A percentile compares a stretch with the other conserved stretches of the same genome.
Evolutionary conservation across 2,329 filamentous ascomycete species (phyloP).

Genomic region (Penicillium sp.): DNA sequence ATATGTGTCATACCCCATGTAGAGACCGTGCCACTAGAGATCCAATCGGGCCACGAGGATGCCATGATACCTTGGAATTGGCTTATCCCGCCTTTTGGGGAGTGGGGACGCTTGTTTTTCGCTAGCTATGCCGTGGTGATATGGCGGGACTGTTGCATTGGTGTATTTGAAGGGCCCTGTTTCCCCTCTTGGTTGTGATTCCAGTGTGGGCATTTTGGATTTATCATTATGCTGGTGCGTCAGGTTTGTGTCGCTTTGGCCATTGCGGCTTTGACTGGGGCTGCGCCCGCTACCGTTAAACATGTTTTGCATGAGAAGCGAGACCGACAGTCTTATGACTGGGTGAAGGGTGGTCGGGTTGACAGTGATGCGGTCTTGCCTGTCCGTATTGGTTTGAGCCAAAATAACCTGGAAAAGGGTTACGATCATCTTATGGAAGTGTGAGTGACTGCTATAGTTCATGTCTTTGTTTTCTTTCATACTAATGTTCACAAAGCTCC

Average conservation of each 20-base stretch:
- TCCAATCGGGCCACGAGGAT: slow-evolving; percentile 14
- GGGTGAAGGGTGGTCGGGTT: slow-evolving; percentile 41
- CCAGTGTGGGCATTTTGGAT: background rate
- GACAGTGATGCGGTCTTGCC: slow-evolving; percentile 39
- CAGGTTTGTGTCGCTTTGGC: slow-evolving; percentile 19
- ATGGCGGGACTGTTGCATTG: background rate
- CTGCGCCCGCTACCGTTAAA: slow-evolving; percentile 27
- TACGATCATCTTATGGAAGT: slow-evolving; percentile 47
- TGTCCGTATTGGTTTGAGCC: slow-evolving; percentile 49
- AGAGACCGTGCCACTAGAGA: slow-evolving; percentile 2
- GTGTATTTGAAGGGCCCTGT: slow-evolving; percentile 17
- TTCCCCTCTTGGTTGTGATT: background rate
- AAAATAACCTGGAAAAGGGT: slow-evolving; percentile 47
- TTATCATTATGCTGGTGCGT: slow-evolving; percentile 17
- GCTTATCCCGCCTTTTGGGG: background rate
- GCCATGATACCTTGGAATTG: background rate
- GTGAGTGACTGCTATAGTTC: slow-evolving; percentile 14
- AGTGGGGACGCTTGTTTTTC: slow-evolving; percentile 9
- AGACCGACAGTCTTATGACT: slow-evolving; percentile 30
- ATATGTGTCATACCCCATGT: slow-evolving; percentile 15
- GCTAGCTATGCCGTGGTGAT: background rate
- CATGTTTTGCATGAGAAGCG: slow-evolving; percentile 49
- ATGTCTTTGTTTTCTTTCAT: background rate
- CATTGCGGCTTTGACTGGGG: slow-evolving; percentile 23
- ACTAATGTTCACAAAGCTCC: slow-evolving; percentile 27